These are phyloP conservation scores for Knoxdaviesia capensis DNA, from an alignment of 2,329 filamentous ascomycete species.

Conservation along the genomic window DNA sequence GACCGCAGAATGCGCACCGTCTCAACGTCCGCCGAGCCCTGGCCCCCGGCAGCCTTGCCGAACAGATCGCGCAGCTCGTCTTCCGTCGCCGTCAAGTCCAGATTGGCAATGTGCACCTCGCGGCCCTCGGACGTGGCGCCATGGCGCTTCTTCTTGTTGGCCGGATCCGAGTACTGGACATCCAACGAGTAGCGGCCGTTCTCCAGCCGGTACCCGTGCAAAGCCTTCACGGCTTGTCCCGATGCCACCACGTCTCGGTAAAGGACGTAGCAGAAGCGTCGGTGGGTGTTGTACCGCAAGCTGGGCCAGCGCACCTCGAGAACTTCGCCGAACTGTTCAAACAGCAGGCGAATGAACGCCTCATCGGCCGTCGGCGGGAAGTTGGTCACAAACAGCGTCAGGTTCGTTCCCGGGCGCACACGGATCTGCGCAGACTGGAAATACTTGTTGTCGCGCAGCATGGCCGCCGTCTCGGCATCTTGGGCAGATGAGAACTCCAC, in stretches of 20 bases:
- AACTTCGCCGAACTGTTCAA: slow-evolving; percentile 60
- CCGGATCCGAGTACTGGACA: slow-evolving; percentile 71
- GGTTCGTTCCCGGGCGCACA: slow-evolving; percentile 53
- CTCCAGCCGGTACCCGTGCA: slow-evolving; percentile 52
- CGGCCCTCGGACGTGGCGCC: slow-evolving; percentile 73
- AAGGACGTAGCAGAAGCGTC: slow-evolving; percentile 92
- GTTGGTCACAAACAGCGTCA: slow-evolving; percentile 80
- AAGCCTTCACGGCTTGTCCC: slow-evolving; percentile 40
- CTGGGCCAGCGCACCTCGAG: slow-evolving; percentile 78
- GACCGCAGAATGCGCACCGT: slow-evolving; percentile 51
- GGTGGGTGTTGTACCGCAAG: slow-evolving; percentile 69
- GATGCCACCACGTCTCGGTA: slow-evolving; percentile 54
- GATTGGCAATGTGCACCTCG: slow-evolving; percentile 59
- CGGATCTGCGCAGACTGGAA: slow-evolving; percentile 54
- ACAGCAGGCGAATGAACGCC: slow-evolving; percentile 44
- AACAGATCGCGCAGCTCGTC: slow-evolving; percentile 53
- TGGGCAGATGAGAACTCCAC: slow-evolving; percentile 72
- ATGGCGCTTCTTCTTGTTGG: slow-evolving; percentile 54
- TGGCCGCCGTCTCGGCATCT: slow-evolving; percentile 65
- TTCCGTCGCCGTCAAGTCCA: slow-evolving; percentile 42
- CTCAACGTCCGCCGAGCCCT: slow-evolving; percentile 43
- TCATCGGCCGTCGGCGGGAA: slow-evolving; percentile 65
- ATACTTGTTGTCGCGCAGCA: slow-evolving; percentile 63
- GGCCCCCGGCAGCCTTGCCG: slow-evolving; percentile 24
- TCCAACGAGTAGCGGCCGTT: slow-evolving; percentile 43